Conservation (phyloP, 345 rosid species). For the Sonneratia alba region DNA sequence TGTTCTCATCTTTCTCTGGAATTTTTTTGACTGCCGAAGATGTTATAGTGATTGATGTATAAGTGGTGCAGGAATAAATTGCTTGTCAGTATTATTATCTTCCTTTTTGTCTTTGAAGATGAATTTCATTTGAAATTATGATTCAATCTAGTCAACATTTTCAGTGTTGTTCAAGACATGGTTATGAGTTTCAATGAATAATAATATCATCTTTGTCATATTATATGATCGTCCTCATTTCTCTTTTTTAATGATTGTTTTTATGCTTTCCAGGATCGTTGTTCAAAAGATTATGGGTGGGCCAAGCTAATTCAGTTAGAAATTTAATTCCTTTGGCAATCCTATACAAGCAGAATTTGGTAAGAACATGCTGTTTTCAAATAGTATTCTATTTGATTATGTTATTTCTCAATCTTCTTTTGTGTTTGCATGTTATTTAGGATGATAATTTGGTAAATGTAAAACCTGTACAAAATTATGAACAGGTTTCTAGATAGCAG, state of each 20-base stretch:
- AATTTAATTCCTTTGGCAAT: slow-evolving; percentile 53
- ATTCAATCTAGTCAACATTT: background rate
- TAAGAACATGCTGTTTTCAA: slow-evolving; percentile 20
- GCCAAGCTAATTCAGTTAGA: slow-evolving; percentile 36
- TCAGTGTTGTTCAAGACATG: background rate
- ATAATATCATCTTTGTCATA: background rate
- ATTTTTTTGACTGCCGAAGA: background rate
- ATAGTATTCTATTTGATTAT: background rate
- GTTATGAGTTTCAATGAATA: background rate
- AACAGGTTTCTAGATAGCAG: background rate
- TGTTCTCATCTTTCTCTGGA: background rate
- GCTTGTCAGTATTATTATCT: background rate
- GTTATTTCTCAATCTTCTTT: background rate
- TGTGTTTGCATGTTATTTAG: slow-evolving; percentile 3
- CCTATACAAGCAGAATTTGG: slow-evolving; percentile 41
- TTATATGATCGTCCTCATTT: background rate
- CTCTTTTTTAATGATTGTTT: slow-evolving; percentile 1
- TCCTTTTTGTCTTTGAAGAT: background rate
- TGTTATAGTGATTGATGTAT: background rate
- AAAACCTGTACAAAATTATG: background rate
- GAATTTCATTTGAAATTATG: background rate
- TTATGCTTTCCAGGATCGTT: slow-evolving; percentile 36
- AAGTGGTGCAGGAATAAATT: background rate
- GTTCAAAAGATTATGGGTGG: slow-evolving; percentile 58
- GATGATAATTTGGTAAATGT: background rate